phyloP scores from a whole-genome alignment of 2,329 filamentous ascomycete species.

The Penicillium corylophilum region DNA sequence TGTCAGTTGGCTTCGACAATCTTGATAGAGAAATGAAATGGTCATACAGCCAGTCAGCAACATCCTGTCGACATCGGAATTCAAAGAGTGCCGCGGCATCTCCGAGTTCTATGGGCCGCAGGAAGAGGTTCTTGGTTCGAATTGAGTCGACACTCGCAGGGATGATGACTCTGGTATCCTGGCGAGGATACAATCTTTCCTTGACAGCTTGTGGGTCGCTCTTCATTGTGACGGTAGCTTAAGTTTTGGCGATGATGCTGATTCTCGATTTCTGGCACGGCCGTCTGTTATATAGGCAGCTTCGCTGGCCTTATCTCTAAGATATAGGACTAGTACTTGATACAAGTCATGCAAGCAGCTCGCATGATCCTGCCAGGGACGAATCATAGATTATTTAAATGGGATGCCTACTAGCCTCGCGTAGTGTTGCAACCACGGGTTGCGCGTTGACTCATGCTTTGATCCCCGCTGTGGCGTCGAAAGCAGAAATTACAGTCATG shows the following conservation, averaged over 20 bases:
- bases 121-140: constrained; percentile 16
- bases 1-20: not conserved
- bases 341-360: not conserved
- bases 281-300: not conserved
- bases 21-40: not conserved
- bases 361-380: not conserved
- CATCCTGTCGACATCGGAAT: constrained; percentile 23
- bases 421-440: not conserved
- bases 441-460: not conserved
- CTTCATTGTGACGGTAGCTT: not conserved
- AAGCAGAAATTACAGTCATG: not conserved
- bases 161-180: constrained; percentile 14
- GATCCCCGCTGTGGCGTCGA: not conserved
- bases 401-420: not conserved
- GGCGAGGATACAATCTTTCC: constrained; percentile 12
- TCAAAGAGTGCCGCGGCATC: constrained; percentile 25
- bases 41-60: constrained; percentile 30
- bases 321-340: too few relatives aligned
- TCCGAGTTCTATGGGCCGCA: constrained; percentile 17
- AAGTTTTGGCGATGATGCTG: not conserved
- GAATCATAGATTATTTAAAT: not conserved
- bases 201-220: not conserved
- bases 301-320: not conserved
- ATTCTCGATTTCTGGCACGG: not conserved
- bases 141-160: constrained; percentile 8